phyloP scores from a whole-genome alignment of 106 monocot species.

The Vanilla planifolia region DNA sequence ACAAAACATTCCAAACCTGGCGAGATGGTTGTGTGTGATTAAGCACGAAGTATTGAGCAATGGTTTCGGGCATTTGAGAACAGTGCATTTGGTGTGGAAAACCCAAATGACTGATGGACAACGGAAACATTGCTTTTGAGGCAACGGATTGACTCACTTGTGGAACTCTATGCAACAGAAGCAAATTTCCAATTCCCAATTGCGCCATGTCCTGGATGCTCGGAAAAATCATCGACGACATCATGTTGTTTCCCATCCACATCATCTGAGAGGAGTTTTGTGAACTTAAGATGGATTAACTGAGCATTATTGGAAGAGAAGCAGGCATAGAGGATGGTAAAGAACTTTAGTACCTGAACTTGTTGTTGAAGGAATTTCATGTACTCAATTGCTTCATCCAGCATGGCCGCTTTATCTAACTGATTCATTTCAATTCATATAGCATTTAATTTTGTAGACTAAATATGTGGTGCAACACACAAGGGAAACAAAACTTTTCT shows the following conservation, averaged over 20 bases:
- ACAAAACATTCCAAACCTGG: constrained; percentile 19
- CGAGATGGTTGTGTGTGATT: constrained; percentile 36
- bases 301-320: no score
- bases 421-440: constrained; percentile 16
- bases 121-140: neutral
- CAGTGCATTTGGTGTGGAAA: constrained; percentile 39
- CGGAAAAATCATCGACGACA: constrained; percentile 72
- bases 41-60: constrained; percentile 23
- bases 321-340: neutral
- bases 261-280: constrained; percentile 43
- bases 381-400: constrained; percentile 62
- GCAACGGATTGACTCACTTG: constrained; percentile 23
- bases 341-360: constrained; percentile 42
- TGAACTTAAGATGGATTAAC: no score
- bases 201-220: neutral
- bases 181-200: constrained; percentile 12
- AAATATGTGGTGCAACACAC: no score
- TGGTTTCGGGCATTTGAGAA: constrained; percentile 21
- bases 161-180: constrained; percentile 32
- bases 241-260: constrained; percentile 92
- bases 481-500: neutral
- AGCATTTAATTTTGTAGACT: no score
- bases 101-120: constrained; percentile 9
- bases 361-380: constrained; percentile 52
- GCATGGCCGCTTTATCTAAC: constrained; percentile 66